phyloP scores from a whole-genome alignment of 305 asterid species.

The Nicotiana rustica region DNA sequence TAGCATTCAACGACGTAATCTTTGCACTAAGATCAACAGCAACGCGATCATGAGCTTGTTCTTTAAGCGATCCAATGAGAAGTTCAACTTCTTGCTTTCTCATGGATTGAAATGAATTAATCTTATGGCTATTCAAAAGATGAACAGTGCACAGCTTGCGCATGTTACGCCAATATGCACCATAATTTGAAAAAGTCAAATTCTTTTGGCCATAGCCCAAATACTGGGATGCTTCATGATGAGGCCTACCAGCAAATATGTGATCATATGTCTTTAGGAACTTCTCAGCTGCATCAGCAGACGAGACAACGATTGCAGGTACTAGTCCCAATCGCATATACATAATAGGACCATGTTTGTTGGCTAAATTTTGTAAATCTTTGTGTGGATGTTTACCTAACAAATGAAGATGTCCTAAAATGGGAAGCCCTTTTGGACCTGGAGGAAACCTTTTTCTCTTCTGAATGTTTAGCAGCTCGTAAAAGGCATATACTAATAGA shows the following conservation, averaged over 20 bases:
- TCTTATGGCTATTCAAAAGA: constrained; percentile 51
- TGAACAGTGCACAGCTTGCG: constrained; percentile 62
- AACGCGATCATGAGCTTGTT: constrained; percentile 32
- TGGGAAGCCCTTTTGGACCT: constrained; percentile 57
- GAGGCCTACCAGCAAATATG: constrained; percentile 64
- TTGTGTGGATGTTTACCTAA: constrained; percentile 60
- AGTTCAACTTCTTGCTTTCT: constrained; percentile 50
- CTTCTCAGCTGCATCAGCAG: constrained; percentile 57
- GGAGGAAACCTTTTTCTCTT: constrained; percentile 51
- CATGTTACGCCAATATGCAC: constrained; percentile 65
- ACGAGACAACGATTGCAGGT: constrained; percentile 52
- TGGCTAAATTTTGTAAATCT: constrained; percentile 50
- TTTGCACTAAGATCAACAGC: constrained; percentile 58
- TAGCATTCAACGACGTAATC: constrained; percentile 46
- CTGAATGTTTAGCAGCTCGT: background rate
- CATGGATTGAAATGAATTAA: constrained; percentile 54
- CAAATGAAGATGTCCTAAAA: constrained; percentile 63
- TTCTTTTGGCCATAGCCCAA: constrained; percentile 55
- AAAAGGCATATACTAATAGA: background rate
- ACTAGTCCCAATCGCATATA: constrained; percentile 51
- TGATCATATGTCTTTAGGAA: constrained; percentile 61
- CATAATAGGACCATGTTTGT: constrained; percentile 58
- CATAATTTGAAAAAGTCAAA: constrained; percentile 51
- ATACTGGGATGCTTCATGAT: constrained; percentile 54
- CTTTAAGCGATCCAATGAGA: constrained; percentile 43